Base-by-base conservation (phyloP, 2,329 filamentous ascomycete genomes). In the Alternaria hordeiaustralica region DNA sequence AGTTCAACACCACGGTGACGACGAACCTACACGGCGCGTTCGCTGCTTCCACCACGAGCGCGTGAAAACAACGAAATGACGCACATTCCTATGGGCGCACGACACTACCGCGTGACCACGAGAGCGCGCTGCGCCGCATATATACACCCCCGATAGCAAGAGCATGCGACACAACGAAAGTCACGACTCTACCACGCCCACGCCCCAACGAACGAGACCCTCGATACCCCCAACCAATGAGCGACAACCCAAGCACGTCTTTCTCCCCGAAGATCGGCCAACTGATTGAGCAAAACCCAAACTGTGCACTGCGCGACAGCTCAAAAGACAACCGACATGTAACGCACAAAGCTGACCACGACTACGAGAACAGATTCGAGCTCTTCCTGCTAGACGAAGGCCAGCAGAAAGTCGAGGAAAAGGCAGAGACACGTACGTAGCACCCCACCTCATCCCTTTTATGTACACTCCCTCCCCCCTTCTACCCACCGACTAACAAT, bases 341-440 rank as follows among this genome's bases (percentile, higher is more conserved):
- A n/a, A 21, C 44, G 51, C 49, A 63, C 33, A 69, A 66, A 55
- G 51, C 71, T 75, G 64, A 77, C 49, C 6, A 67, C 20, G 62
- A 64, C 26, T 10, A 10, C 13, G 67, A 69, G 26, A 62, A 75
- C 67, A 98, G 96, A 78, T 97, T 96, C 84, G 96, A 98, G 85
- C 88, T 96, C 53, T 98, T 97, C 84, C 84, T 97, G 68, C 91
- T 98, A 64, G 88, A 82, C 44, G 91, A 94, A 53, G 94, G 91
- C 66, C 93, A 99, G 87, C 96, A 95, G 85, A 98, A 97, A 83
- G 93, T 97, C 62, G 91, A 94, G 64, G 90, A 94, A 82, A 91
- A 92, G 77, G 87, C 93, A 7, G 96, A 97, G 79, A 96, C 94
- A 61, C 93, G 95, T 97, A 86, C 81, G 91, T 82, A 36, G n/a